Evolutionary conservation across 371 early-diverging fungal species (phyloP), one percentile per base, ranked within the genome.

Genomic region (Haplosporangium sp.): DNA sequence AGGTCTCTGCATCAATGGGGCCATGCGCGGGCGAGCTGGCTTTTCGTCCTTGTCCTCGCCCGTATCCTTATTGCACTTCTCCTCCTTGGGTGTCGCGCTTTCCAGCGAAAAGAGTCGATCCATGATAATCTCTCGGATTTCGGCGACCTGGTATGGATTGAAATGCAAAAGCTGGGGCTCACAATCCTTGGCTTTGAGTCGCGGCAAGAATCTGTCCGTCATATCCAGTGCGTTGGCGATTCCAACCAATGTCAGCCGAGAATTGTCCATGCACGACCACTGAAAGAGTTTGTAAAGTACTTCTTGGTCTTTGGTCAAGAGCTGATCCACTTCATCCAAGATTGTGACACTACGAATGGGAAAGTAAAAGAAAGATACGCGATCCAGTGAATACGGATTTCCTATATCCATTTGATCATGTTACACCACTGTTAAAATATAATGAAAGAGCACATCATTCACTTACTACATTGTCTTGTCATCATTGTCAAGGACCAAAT

Each of bases 151-250:
- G 73, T 98, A 98, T 8, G 96, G 95, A 50, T 89, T 87, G 65
- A 96, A 96, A 69, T 93, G 90, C 51, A 96, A 81, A 20, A 93
- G 75, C 61, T 87, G 73, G 1, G 98, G 97, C 67, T 87, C 90
- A 55, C 86, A 89, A 63, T 90, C 88, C 73, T 91, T 93, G 21
- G 93, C 90, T 59, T 88, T 84, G 37, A 97, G 83, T 7, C 96
- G 86, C 8, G 97, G 96, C 63, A 96, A 82, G 52, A 95, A 87
- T 9, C 95, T 87, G 63, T 95, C 92, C 3, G 95, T 95, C 67
- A 97, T 82, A 72, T 96, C 94, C 43, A 97, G 77, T 0, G 96
- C 93, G 75, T 98, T 98, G n/a, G 97, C 95, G 64, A 98, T 96
- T 13, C 97, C 98, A 46, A 98, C 90, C 55, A 98, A 80, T 0